A percentile compares a stretch with the other conserved stretches of the same genome.
Evolutionary conservation across 1,284 basidiomycete genomes (phyloP).

Genomic region (Ustilago nuda): DNA sequence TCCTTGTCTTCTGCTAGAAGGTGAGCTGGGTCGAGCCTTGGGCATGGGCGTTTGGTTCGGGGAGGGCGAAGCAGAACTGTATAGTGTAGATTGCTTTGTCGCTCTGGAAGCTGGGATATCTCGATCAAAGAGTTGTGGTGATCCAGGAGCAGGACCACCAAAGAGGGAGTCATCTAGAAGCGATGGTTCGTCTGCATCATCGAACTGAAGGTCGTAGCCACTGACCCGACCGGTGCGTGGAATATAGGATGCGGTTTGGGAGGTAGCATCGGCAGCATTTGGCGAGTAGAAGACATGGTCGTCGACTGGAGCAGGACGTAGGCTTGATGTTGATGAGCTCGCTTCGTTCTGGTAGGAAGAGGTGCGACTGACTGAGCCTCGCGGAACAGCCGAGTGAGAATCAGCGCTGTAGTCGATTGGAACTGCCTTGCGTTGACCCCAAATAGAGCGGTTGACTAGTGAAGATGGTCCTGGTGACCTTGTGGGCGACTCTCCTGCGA

Average conservation of each 20-base stretch:
- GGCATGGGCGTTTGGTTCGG: slow-evolving; percentile 50
- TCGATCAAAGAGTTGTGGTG: slow-evolving; percentile 31
- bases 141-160: slow-evolving; percentile 24
- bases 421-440: slow-evolving; percentile 45
- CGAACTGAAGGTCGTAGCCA: slow-evolving; percentile 51
- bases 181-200: slow-evolving; percentile 44
- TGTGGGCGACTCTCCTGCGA: slow-evolving; percentile 44
- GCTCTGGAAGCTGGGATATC: slow-evolving; percentile 18
- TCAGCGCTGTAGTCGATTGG: slow-evolving; percentile 39
- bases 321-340: slow-evolving; percentile 11
- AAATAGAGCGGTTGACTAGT: slow-evolving; percentile 49
- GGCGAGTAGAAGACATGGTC: slow-evolving; percentile 36
- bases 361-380: slow-evolving; percentile 41
- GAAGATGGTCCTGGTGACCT: slow-evolving; percentile 42
- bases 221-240: slow-evolving; percentile 47
- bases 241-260: slow-evolving; percentile 28
- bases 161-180: slow-evolving; percentile 41
- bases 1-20: slow-evolving; percentile 27
- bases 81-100: slow-evolving; percentile 7
- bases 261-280: not conserved
- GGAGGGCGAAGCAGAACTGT: slow-evolving; percentile 14
- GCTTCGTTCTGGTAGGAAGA: slow-evolving; percentile 22
- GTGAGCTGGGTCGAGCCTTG: slow-evolving; percentile 31
- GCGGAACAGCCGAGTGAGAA: slow-evolving; percentile 10
- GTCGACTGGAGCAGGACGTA: slow-evolving; percentile 29